Conservation (phyloP, 208 protist species). For the Porcisia hertigi region DNA sequence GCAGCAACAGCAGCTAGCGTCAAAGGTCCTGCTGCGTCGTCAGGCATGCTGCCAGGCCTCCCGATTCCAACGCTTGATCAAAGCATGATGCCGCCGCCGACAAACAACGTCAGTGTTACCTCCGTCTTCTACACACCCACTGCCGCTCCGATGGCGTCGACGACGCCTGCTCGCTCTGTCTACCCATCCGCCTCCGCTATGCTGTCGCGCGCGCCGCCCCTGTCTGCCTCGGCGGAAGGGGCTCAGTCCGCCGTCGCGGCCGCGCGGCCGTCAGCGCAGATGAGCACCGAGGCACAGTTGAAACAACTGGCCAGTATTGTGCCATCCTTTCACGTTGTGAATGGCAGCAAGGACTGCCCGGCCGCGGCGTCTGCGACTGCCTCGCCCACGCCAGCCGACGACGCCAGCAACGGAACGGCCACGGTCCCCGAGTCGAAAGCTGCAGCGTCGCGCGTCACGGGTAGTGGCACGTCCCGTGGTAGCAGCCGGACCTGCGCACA, state of each 20-base stretch:
- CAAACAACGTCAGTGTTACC: background rate
- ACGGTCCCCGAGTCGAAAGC: background rate
- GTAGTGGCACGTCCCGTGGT: background rate
- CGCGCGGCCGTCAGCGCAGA: background rate
- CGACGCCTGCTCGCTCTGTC: conserved; percentile 4
- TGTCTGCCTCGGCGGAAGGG: too few relatives aligned
- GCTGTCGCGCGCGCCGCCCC: conserved; percentile 7
- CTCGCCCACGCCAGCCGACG: background rate
- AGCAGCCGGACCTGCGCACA: conserved; percentile 40
- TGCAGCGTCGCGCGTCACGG: conserved; percentile 4
- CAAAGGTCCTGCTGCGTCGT: background rate
- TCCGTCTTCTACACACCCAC: conserved; percentile 2
- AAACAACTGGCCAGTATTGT: conserved; percentile 69
- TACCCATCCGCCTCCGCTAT: conserved; percentile 28
- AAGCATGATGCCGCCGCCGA: background rate
- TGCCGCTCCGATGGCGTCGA: background rate
- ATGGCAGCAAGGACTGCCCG: conserved; percentile 15
- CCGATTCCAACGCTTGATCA: background rate
- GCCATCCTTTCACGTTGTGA: conserved; percentile 64
- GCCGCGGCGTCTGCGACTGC: background rate
- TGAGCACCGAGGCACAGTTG: conserved; percentile 34
- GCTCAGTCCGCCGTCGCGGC: background rate
- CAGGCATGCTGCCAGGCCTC: background rate
- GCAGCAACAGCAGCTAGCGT: background rate
- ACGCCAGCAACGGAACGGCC: conserved; percentile 2